Conservation (phyloP, 2,329 filamentous ascomycete species). For the Sclerotinia spermophila region DNA sequence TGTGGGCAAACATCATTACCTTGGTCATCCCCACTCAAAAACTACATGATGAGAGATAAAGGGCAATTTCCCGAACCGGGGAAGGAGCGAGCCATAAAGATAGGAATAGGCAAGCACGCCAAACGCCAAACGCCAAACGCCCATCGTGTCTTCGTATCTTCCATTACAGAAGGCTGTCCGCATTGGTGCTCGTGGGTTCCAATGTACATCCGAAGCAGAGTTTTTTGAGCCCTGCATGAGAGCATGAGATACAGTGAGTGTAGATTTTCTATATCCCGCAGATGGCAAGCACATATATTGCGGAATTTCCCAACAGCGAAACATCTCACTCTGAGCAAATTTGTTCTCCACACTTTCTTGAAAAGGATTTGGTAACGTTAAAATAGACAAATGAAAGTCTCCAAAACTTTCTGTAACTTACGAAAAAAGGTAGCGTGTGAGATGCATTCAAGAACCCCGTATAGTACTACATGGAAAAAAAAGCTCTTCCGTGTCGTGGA, state of each 20-base stretch:
- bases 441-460: no score
- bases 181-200: background rate
- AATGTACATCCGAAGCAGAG: background rate
- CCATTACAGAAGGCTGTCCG: background rate
- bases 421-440: background rate
- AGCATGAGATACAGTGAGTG: background rate
- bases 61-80: background rate
- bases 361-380: background rate
- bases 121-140: background rate
- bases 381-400: background rate
- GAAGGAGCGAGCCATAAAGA: conserved; percentile 1
- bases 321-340: background rate
- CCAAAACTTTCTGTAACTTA: background rate
- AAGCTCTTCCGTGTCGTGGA: background rate
- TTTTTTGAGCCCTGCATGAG: background rate
- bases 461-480: background rate
- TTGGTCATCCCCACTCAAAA: background rate
- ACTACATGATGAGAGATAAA: background rate
- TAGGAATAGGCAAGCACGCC: background rate
- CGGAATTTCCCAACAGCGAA: background rate
- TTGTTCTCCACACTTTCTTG: background rate
- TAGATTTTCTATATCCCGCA: background rate
- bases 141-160: background rate
- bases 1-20: no score
- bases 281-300: background rate